Conservation (phyloP, 2,329 filamentous ascomycete species). For the Graphilbum sp. region DNA sequence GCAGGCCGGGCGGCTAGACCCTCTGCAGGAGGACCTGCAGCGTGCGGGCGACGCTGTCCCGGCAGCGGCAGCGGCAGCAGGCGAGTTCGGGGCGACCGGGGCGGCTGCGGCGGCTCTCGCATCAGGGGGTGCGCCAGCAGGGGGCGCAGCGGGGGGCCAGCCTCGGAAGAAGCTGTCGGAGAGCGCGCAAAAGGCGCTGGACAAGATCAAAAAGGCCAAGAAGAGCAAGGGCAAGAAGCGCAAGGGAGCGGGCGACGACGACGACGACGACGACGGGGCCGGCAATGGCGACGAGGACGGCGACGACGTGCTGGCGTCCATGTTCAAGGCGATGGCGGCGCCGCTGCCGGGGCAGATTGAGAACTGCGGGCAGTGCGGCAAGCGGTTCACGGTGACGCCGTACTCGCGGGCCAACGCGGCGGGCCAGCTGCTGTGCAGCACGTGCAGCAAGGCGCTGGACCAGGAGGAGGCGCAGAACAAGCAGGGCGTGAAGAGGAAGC, state of each 20-base stretch:
- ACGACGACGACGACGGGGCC: conserved; percentile 18
- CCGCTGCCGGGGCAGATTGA: conserved; percentile 72
- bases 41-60: not conserved
- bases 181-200: conserved; percentile 26
- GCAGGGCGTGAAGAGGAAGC: conserved; percentile 16
- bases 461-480: conserved; percentile 49
- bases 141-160: too few species aligned
- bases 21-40: too few species aligned
- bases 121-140: too few species aligned
- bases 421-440: conserved; percentile 61
- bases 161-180: conserved; percentile 29
- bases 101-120: not conserved
- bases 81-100: not conserved
- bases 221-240: conserved; percentile 40
- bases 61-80: not conserved
- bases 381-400: conserved; percentile 82
- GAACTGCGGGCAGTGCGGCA: conserved; percentile 72
- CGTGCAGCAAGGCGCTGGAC: conserved; percentile 60
- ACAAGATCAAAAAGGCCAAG: conserved; percentile 48
- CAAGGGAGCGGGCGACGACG: conserved; percentile 14
- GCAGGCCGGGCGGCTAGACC: too few species aligned
- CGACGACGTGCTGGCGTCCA: conserved; percentile 33
- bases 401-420: conserved; percentile 70
- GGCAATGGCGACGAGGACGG: conserved; percentile 18
- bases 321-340: conserved; percentile 27